phyloP scores from a whole-genome alignment of 495 filamentous ascomycete species.

The Penicillium ochrochloron region DNA sequence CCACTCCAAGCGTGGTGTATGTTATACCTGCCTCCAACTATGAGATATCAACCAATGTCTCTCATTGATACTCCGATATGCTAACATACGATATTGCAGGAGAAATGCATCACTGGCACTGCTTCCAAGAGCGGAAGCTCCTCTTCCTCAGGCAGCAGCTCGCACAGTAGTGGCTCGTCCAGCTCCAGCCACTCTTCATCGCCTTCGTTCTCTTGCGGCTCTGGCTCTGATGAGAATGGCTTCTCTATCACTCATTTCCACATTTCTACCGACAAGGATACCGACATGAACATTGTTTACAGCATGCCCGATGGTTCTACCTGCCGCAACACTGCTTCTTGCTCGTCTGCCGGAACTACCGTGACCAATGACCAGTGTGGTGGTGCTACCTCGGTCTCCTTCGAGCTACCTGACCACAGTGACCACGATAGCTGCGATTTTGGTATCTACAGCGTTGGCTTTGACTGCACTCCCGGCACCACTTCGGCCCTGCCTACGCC shows the following conservation, averaged over 20 bases:
- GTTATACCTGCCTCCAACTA: conserved; percentile 34
- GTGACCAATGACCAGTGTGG: conserved; percentile 87
- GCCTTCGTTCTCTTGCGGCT: conserved; percentile 61
- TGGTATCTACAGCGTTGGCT: conserved; percentile 76
- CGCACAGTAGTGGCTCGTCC: conserved; percentile 1
- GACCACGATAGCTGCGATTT: conserved; percentile 63
- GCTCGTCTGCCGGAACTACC: conserved; percentile 64
- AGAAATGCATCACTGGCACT: conserved; percentile 33
- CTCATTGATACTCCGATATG: neutral
- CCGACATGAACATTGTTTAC: conserved; percentile 81
- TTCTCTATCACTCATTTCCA: conserved; percentile 79
- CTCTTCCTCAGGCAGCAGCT: conserved; percentile 31
- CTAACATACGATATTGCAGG: conserved; percentile 13
- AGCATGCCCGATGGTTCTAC: conserved; percentile 75
- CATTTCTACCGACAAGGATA: conserved; percentile 72
- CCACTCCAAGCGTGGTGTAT: conserved; percentile 49
- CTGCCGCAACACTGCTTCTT: conserved; percentile 74
- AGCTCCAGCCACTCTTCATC: conserved; percentile 34
- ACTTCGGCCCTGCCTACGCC: conserved; percentile 28
- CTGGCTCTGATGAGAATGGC: conserved; percentile 51
- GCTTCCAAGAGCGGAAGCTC: conserved; percentile 18
- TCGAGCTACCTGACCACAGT: conserved; percentile 68
- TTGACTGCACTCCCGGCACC: conserved; percentile 70
- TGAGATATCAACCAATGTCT: neutral
- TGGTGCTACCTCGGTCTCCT: conserved; percentile 79